Conservation (phyloP, 768 basidiomycete species). For the Tulasnella sp. region DNA sequence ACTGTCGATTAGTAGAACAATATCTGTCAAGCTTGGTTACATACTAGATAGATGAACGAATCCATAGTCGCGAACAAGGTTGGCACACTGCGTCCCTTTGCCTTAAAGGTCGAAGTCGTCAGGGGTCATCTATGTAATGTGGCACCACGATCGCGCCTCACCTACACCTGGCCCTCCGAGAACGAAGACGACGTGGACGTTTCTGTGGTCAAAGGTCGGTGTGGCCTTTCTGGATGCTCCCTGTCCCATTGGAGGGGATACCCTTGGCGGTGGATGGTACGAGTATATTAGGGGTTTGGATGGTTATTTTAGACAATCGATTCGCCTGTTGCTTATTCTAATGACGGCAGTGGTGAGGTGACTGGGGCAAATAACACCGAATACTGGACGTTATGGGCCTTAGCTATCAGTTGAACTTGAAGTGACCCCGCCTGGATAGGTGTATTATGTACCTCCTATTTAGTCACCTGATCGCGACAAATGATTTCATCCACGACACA, state of each 20-base stretch:
- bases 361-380: conserved; percentile 10
- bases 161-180: conserved; percentile 96
- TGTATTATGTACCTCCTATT: too few relatives aligned
- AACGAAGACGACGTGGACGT: conserved; percentile 86
- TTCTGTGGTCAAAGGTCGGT: conserved; percentile 52
- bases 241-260: conserved; percentile 8
- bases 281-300: conserved; percentile 17
- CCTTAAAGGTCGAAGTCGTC: conserved; percentile 36
- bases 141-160: conserved; percentile 26
- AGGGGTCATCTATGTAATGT: neutral
- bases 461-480: too few relatives aligned
- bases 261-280: conserved; percentile 9
- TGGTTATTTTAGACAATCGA: conserved; percentile 12
- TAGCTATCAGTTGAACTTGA: too few relatives aligned
- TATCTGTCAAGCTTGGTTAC: conserved; percentile 18
- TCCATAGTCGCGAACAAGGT: conserved; percentile 70
- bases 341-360: conserved; percentile 12
- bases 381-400: neutral
- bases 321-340: conserved; percentile 5
- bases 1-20: too few relatives aligned
- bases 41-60: conserved; percentile 91
- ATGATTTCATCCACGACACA: too few relatives aligned
- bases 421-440: too few relatives aligned
- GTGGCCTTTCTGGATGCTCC: conserved; percentile 7
- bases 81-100: conserved; percentile 90